Base-by-base conservation (phyloP, 2,329 filamentous ascomycete species). In the Incumbomyces delicatus region DNA sequence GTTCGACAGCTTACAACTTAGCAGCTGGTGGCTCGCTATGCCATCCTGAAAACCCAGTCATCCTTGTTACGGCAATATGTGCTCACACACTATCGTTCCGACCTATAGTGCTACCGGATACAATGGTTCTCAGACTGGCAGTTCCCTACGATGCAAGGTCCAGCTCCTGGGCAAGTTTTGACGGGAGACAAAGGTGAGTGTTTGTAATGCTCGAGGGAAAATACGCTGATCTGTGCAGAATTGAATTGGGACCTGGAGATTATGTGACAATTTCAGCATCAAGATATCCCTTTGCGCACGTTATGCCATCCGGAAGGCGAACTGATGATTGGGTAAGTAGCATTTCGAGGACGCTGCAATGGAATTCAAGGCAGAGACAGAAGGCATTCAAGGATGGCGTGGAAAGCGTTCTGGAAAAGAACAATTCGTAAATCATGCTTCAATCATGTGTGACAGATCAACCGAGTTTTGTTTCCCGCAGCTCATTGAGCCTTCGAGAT, bases 141-240 rank as follows among this genome's bases (percentile, higher is more conserved):
- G 89, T 96, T n/a, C 92, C 92, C 0, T 96, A 95, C 63, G 83
- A 94, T 64, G 87, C 89, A 7, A 75, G 92, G 41, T 88, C 87
- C 3, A 84, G 80, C 56, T 89, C 85, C 34, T 98, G 92, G 90
- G 92, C 89, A n/a, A 94, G 87, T 64, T 98, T 98, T 62, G 92
- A 98, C 65, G 92, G 92, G 1, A 78, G 88, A 51, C 87, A 95
- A 70, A 80, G 88, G 67, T 75, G 58, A 57, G 65, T 41, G 14
- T 7, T 27, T 34, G 13, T 18, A 10, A 13, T 10, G 13, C 43
- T 17, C 22, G 37, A 11, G 6, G 17, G 22, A 7, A 47, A 32
- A 41, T n/a, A 8, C 27, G 29, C 45, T 55, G 39, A 54, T 22
- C 20, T 31, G 14, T 38, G 29, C 51, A 72, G 70, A 52, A 58